phyloP scores from a whole-genome alignment of 805 yeast species.

The Ogataea pilisensis region DNA sequence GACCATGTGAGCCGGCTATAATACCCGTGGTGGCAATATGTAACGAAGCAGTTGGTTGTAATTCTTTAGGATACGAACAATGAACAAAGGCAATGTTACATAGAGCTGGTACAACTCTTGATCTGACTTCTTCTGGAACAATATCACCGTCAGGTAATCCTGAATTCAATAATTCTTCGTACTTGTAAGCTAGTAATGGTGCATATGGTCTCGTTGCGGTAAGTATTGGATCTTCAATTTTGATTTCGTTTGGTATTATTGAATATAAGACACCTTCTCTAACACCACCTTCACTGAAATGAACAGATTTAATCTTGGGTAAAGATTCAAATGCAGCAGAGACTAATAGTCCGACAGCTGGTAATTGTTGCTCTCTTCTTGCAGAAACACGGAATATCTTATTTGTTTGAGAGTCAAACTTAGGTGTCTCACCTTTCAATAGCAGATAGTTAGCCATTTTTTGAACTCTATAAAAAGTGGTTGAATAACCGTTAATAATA shows the following conservation, averaged over 20 bases:
- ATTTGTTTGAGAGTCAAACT: conserved; percentile 27
- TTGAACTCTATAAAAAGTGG: conserved; percentile 49
- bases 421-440: conserved; percentile 45
- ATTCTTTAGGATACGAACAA: conserved; percentile 70
- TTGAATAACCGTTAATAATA: conserved; percentile 64
- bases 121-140: conserved; percentile 54
- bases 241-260: conserved; percentile 50
- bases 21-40: conserved; percentile 72
- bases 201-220: conserved; percentile 72
- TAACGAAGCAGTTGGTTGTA: conserved; percentile 70
- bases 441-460: conserved; percentile 48
- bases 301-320: conserved; percentile 56
- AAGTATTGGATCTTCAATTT: conserved; percentile 63
- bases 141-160: conserved; percentile 50
- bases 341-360: conserved; percentile 62
- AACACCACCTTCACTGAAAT: conserved; percentile 74
- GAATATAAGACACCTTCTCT: conserved; percentile 72
- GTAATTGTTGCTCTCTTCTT: conserved; percentile 60
- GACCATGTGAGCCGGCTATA: conserved; percentile 71
- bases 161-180: conserved; percentile 47
- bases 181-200: conserved; percentile 56
- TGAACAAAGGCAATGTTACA: conserved; percentile 75
- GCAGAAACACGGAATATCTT: conserved; percentile 63
- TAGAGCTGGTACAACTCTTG: conserved; percentile 63
- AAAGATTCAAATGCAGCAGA: conserved; percentile 59